A percentile compares a stretch with the other conserved stretches of the same genome.
Evolutionary conservation across 345 rosid genomes (phyloP).

Genomic region (Brassica incana): DNA sequence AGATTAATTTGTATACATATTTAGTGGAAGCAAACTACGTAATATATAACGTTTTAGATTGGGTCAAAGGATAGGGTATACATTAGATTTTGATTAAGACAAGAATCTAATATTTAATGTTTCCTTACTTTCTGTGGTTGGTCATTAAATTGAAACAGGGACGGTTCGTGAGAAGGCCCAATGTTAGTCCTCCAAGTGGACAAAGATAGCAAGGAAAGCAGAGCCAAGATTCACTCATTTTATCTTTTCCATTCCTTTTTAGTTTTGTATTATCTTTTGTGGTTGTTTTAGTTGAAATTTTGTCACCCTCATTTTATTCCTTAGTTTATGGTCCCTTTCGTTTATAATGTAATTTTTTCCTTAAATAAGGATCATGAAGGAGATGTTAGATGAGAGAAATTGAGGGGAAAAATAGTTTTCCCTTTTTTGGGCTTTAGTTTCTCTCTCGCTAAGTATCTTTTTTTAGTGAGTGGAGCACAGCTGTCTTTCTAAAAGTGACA

Average conservation of each 20-base stretch:
- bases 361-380: slow-evolving; percentile 18
- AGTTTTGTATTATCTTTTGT: slow-evolving; percentile 3
- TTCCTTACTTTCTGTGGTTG: slow-evolving; percentile 28
- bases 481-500: no score
- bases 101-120: slow-evolving; percentile 35
- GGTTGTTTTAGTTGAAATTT: not conserved
- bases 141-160: slow-evolving; percentile 37
- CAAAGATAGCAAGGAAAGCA: slow-evolving; percentile 27
- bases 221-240: slow-evolving; percentile 21
- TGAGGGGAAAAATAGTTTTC: no score
- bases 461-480: no score
- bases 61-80: not conserved
- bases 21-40: not conserved
- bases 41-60: not conserved
- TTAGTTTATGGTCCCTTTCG: slow-evolving; percentile 17
- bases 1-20: not conserved
- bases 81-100: slow-evolving; percentile 27
- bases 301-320: slow-evolving; percentile 23
- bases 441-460: no score
- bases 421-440: no score
- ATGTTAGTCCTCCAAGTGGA: slow-evolving; percentile 33
- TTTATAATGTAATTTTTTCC: slow-evolving; percentile 18
- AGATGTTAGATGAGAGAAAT: slow-evolving; percentile 2
- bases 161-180: slow-evolving; percentile 45
- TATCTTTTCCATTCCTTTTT: slow-evolving; percentile 11